These are phyloP conservation scores for Cryphonectria carpinicola DNA, from an alignment of 2,329 filamentous ascomycete genomes.

Conservation along the genomic window DNA sequence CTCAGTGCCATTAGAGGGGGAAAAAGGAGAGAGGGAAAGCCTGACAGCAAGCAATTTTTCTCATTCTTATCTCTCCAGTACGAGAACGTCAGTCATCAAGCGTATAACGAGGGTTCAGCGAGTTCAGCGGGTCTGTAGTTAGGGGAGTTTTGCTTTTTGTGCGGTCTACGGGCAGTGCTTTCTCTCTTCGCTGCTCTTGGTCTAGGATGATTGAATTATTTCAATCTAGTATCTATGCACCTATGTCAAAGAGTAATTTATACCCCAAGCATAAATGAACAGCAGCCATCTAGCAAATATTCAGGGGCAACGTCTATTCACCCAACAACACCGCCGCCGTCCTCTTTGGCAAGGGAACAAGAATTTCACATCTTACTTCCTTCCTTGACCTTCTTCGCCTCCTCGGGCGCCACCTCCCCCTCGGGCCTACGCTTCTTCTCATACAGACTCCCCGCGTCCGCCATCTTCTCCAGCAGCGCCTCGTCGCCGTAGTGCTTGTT, in stretches of 20 bases:
- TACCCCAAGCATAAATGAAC: slow-evolving; percentile 9
- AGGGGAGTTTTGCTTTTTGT: neutral
- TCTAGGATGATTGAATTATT: neutral
- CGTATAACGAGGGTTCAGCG: neutral
- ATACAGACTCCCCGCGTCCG: slow-evolving; percentile 49
- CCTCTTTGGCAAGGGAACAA: too few relatives aligned
- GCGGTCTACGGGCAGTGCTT: neutral
- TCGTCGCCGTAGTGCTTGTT: slow-evolving; percentile 59
- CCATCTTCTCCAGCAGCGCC: slow-evolving; percentile 51
- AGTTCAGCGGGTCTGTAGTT: neutral
- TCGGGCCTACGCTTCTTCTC: slow-evolving; percentile 47
- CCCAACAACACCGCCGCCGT: neutral
- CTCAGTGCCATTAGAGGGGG: slow-evolving; percentile 77
- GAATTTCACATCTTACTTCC: slow-evolving; percentile 45
- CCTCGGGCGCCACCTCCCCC: slow-evolving; percentile 39
- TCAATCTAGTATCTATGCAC: neutral
- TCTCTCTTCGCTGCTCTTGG: neutral
- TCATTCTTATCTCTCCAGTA: neutral
- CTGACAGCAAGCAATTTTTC: neutral
- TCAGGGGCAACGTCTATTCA: neutral
- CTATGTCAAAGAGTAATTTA: slow-evolving; percentile 7
- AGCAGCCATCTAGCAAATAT: slow-evolving; percentile 11
- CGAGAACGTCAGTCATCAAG: neutral
- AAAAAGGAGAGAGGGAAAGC: neutral
- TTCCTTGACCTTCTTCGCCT: slow-evolving; percentile 40